These are phyloP conservation scores for Astraeus odoratus DNA, from an alignment of 768 basidiomycete genomes.

Conservation along the genomic window DNA sequence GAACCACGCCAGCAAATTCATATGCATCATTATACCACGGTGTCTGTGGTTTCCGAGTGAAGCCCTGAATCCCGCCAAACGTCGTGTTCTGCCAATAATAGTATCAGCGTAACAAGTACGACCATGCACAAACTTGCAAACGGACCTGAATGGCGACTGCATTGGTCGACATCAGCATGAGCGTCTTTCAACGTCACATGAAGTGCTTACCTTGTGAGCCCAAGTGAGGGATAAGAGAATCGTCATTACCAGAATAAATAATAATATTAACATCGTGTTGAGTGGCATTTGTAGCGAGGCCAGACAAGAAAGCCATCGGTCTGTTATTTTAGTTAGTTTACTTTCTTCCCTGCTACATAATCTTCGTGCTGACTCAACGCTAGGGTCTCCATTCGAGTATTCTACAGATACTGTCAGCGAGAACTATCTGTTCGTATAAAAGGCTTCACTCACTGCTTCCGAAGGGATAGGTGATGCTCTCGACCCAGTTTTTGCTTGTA, in stretches of 20 bases:
- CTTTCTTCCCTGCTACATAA: background rate
- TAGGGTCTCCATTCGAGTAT: slow-evolving; percentile 22
- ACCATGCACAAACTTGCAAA: slow-evolving; percentile 2
- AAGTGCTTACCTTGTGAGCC: slow-evolving; percentile 49
- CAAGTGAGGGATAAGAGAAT: slow-evolving; percentile 55
- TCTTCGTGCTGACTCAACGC: slow-evolving; percentile 25
- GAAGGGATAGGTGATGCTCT: slow-evolving; percentile 30
- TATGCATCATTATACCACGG: slow-evolving; percentile 57
- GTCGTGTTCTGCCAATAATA: slow-evolving; percentile 54
- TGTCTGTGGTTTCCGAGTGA: slow-evolving; percentile 60
- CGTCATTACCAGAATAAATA: slow-evolving; percentile 64
- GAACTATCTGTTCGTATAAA: background rate
- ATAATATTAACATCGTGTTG: slow-evolving; percentile 45
- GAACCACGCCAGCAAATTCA: slow-evolving; percentile 59
- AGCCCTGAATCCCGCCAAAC: slow-evolving; percentile 72
- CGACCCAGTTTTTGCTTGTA: slow-evolving; percentile 42
- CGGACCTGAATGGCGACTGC: slow-evolving; percentile 53
- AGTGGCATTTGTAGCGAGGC: slow-evolving; percentile 60
- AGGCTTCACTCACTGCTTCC: slow-evolving; percentile 19
- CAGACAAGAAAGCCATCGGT: slow-evolving; percentile 56
- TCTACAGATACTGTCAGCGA: slow-evolving; percentile 9
- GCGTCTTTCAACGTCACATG: background rate
- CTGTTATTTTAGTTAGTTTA: slow-evolving; percentile 26
- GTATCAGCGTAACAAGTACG: background rate
- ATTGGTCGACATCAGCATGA: slow-evolving; percentile 5